These are phyloP conservation scores for Solanum acaule DNA, from an alignment of 257 asterid genomes.

Conservation along the genomic window DNA sequence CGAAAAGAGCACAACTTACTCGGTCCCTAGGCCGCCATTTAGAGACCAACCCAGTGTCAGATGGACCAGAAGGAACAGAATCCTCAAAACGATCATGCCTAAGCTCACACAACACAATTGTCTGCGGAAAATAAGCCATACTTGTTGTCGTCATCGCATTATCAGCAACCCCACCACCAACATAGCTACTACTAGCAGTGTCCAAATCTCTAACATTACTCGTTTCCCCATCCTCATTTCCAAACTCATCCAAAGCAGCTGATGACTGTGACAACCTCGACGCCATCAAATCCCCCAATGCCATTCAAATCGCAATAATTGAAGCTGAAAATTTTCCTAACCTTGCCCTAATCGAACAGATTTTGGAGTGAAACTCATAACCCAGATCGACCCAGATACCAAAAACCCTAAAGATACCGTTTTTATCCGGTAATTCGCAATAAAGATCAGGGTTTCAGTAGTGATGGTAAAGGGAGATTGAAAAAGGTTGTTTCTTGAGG, in stretches of 20 bases:
- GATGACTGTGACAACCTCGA: constrained; percentile 87
- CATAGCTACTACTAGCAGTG: constrained; percentile 34
- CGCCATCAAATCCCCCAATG: constrained; percentile 98
- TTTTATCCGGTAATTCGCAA: background rate
- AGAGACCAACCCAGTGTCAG: constrained; percentile 83
- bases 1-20: constrained; percentile 30
- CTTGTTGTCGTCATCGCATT: constrained; percentile 53
- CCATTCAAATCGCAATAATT: constrained; percentile 40
- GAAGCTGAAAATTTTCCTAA: background rate
- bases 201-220: constrained; percentile 45
- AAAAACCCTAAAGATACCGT: constrained; percentile 33
- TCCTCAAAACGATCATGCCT: constrained; percentile 93
- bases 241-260: constrained; percentile 52
- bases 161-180: constrained; percentile 5
- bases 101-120: constrained; percentile 78
- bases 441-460: background rate
- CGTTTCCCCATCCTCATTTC: constrained; percentile 33
- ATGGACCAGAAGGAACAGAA: constrained; percentile 66
- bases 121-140: constrained; percentile 88
- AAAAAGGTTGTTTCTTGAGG: constrained; percentile 6
- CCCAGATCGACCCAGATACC: constrained; percentile 12
- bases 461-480: constrained; percentile 10
- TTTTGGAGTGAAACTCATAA: constrained; percentile 57
- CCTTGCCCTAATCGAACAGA: constrained; percentile 89
- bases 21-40: constrained; percentile 94